Base-by-base conservation (phyloP, 2,329 filamentous ascomycete genomes). In the Mariannaea sp. region DNA sequence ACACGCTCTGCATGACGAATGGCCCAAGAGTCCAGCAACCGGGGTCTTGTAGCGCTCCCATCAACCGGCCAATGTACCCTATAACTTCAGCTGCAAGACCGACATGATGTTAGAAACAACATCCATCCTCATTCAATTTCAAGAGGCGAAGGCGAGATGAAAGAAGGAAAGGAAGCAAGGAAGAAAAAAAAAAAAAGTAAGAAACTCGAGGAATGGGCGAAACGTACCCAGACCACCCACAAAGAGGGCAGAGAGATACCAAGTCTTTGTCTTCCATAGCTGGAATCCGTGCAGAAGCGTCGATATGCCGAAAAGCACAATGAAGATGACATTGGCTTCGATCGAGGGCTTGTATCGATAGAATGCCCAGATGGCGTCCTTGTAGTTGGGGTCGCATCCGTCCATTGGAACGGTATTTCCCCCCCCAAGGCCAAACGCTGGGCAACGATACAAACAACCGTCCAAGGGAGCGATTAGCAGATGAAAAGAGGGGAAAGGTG, bases 61-160 rank as follows among this genome's bases (percentile, higher is more conserved):
- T 56, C 2, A 76, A 64, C 51, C 82, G 76, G 5, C 76, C 79
- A 35, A 79, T 67, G 59, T 83, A 84, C 44, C 67, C 67, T 7
- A 68, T 57, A 13, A 58, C 45, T 49, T 70, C 65, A 5, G 56
- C 66, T 69, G 4, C 13, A 8, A 35, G 14, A 35, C 7, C 12
- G 16, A 14, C 4, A 4, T n/a, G 12, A 26, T 22, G 42, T 53
- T n/a, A 44, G 32, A n/a, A 7, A 22, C 8, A n/a, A n/a, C n/a
- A n/a, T n/a, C n/a, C n/a, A n/a, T n/a, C n/a, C n/a, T n/a, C n/a
- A n/a, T n/a, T n/a, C n/a, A n/a, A n/a, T n/a, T n/a, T n/a, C n/a
- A n/a, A n/a, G n/a, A n/a, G n/a, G n/a, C n/a, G n/a, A n/a, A n/a
- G n/a, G n/a, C n/a, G n/a, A n/a, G n/a, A n/a, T n/a, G n/a, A n/a